Conservation (phyloP, 441 rosid genomes). For the Bruguiera hainesii region DNA sequence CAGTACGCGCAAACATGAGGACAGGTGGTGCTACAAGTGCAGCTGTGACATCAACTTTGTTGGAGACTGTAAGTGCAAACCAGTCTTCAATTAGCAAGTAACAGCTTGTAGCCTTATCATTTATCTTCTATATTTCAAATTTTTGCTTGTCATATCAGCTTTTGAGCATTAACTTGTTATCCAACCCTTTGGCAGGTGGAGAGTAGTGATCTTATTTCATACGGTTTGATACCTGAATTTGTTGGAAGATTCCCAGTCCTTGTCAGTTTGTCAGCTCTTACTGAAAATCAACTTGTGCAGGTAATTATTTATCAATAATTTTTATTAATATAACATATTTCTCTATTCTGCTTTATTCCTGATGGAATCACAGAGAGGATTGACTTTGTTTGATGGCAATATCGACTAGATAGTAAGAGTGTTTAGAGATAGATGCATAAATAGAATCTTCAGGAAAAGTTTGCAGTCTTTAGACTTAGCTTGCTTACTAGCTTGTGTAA, state of each 20-base stretch:
- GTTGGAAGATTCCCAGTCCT: conserved; percentile 98
- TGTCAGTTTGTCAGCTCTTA: conserved; percentile 89
- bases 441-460: neutral
- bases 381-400: neutral
- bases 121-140: conserved; percentile 1
- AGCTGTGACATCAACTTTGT: conserved; percentile 70
- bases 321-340: conserved; percentile 1
- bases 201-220: conserved; percentile 90
- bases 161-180: conserved; percentile 3
- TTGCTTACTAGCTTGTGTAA: neutral
- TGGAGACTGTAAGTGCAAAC: conserved; percentile 74
- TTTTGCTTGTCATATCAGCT: conserved; percentile 1
- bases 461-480: neutral
- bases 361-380: neutral
- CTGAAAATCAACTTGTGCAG: conserved; percentile 95
- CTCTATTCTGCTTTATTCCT: neutral
- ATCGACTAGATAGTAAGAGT: neutral
- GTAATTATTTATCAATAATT: conserved; percentile 31
- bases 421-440: neutral
- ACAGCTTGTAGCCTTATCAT: conserved; percentile 8
- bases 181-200: conserved; percentile 62
- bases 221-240: conserved; percentile 97
- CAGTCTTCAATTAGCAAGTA: conserved; percentile 14
- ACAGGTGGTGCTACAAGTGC: conserved; percentile 74
- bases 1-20: conserved; percentile 97